Base-by-base conservation (phyloP, 495 filamentous ascomycete genomes). In the Rusavskia elegans region DNA sequence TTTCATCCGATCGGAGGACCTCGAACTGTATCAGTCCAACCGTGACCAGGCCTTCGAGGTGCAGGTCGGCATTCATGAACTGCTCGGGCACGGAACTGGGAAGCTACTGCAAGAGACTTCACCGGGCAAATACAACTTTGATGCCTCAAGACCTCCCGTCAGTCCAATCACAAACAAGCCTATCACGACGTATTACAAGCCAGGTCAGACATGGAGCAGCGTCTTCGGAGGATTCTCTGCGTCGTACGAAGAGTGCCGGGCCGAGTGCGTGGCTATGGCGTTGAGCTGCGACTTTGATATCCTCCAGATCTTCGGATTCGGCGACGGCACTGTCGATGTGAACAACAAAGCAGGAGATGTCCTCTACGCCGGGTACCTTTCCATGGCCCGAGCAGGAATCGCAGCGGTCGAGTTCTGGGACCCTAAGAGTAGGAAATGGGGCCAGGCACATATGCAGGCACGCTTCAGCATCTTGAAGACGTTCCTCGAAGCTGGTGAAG, bases 71-170 rank as follows among this genome's bases (percentile, higher is more conserved):
- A 80, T 96, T 23, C 92, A 98, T 67, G 92, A 98, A 62, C 81
- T 97, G 30, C 85, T 95, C 8, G 92, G 90, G 53, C 92, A 98
- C 58, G 92, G 92, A 9, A 95, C 90, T 32, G 90, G 92, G 21
- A 98, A 98, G 66, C 76, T 96, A 1, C 75, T 98, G 3, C 89
- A 95, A 65, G 90, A 96, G 63, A 94, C 84, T 1, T 71, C 80
- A 0, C 76, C 81, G 0, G 88, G 87, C 5, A 67, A 75, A 30
- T 96, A 78, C 71, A 98, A 98, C 71, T 97, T 97, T 59, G 83
- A 95, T 56, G 63, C 74, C 8, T 64, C 75, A 25, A 82, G 85
- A 57, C 90, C 88, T 2, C 90, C 90, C 3, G 69, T 88, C 53
- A 88, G 76, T 57, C 89, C 89, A 1, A 62, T 95, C 16, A 85